phyloP scores from a whole-genome alignment of 108 stramenopile species.

The Pseudonitzschia pungens region DNA sequence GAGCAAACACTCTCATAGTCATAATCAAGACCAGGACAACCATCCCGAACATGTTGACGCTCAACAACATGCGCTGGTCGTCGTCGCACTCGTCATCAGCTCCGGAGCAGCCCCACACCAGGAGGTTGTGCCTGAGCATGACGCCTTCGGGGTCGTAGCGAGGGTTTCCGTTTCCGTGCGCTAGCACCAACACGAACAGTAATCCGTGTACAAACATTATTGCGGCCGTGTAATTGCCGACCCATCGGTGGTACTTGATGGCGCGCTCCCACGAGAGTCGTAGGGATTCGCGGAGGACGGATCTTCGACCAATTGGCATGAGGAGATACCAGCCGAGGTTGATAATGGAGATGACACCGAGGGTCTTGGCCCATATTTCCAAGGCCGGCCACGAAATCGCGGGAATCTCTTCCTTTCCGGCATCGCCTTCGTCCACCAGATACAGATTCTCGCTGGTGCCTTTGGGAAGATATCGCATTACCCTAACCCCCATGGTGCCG shows the following conservation, averaged over 20 bases:
- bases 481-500: background rate
- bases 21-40: background rate
- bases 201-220: background rate
- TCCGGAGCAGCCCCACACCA: background rate
- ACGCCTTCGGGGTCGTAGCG: background rate
- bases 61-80: background rate
- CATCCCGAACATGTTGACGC: background rate
- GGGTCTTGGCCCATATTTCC: background rate
- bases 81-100: background rate
- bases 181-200: background rate
- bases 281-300: background rate
- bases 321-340: conserved; percentile 14
- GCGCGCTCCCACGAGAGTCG: background rate
- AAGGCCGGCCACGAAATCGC: background rate
- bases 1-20: background rate
- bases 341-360: conserved; percentile 5
- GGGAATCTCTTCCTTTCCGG: background rate
- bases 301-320: conserved; percentile 1
- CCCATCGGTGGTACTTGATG: conserved; percentile 15
- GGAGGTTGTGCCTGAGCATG: background rate
- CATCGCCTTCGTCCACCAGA: conserved; percentile 3
- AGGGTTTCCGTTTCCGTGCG: background rate
- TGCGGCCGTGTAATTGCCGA: background rate
- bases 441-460: background rate
- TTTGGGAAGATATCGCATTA: background rate